A percentile compares a stretch with the other conserved stretches of the same genome.
phyloP scores from a whole-genome alignment of 805 yeast species.

The Ogataea naganishii region DNA sequence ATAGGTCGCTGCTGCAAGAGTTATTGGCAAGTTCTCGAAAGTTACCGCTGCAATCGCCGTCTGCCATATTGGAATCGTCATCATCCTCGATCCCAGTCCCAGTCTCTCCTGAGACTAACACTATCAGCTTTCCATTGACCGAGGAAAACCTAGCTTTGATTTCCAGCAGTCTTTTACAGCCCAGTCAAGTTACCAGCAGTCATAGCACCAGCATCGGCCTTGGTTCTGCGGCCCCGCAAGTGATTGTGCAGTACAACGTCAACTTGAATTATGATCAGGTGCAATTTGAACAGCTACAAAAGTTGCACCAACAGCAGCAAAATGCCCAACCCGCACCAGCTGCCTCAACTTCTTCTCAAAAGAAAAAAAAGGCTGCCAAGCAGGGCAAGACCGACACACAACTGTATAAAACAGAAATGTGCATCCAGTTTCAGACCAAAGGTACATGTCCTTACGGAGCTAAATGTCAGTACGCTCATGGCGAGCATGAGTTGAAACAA shows the following conservation, averaged over 20 bases:
- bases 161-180: constrained; percentile 4
- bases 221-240: constrained; percentile 1
- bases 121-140: constrained; percentile 19
- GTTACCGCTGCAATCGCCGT: no score
- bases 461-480: constrained; percentile 95
- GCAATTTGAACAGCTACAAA: constrained; percentile 5
- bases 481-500: constrained; percentile 62
- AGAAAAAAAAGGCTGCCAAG: not conserved
- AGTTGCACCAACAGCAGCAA: constrained; percentile 6
- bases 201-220: not conserved
- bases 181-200: constrained; percentile 2
- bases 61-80: no score
- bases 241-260: constrained; percentile 3
- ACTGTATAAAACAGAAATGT: constrained; percentile 84
- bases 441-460: constrained; percentile 80
- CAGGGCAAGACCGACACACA: constrained; percentile 30
- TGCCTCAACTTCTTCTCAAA: no score
- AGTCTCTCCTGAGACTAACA: constrained; percentile 5
- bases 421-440: constrained; percentile 65
- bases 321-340: no score
- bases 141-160: constrained; percentile 28
- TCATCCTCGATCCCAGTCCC: constrained; percentile 8
- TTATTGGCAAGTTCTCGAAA: no score
- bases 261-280: constrained; percentile 2
- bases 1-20: no score